phyloP scores from a whole-genome alignment of 1,284 basidiomycete species.

The Sutorius eximius region DNA sequence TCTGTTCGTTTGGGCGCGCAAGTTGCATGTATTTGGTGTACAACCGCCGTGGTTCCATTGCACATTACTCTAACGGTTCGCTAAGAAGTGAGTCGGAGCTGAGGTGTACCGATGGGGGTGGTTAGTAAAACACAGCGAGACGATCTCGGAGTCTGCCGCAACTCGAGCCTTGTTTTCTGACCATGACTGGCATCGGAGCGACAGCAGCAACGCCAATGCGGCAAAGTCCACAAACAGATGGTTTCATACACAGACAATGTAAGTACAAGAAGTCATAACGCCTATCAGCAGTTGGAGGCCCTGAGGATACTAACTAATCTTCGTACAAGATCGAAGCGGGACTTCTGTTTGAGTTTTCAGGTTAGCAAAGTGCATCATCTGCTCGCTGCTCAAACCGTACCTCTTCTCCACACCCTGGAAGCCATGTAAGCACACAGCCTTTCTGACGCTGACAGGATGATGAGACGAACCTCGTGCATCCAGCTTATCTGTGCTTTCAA shows the following conservation, averaged over 20 bases:
- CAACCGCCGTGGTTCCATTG: too few species aligned
- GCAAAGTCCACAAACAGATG: neutral
- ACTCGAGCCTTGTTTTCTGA: too few species aligned
- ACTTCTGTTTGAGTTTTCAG: constrained; percentile 24
- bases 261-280: neutral
- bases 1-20: too few species aligned
- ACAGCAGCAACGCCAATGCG: too few species aligned
- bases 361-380: neutral
- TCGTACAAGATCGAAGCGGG: constrained; percentile 41
- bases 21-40: too few species aligned
- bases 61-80: too few species aligned
- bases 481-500: constrained; percentile 29
- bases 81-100: too few species aligned
- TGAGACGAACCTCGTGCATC: constrained; percentile 13
- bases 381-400: constrained; percentile 9
- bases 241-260: neutral
- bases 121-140: too few species aligned
- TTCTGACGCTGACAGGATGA: neutral
- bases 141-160: too few species aligned
- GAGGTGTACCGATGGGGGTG: too few species aligned
- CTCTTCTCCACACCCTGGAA: constrained; percentile 31
- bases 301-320: constrained; percentile 4
- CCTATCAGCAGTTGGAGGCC: neutral
- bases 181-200: too few species aligned
- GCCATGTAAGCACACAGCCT: neutral